Base-by-base conservation (phyloP, 768 basidiomycete genomes). In the Leccinum subtestaceum region DNA sequence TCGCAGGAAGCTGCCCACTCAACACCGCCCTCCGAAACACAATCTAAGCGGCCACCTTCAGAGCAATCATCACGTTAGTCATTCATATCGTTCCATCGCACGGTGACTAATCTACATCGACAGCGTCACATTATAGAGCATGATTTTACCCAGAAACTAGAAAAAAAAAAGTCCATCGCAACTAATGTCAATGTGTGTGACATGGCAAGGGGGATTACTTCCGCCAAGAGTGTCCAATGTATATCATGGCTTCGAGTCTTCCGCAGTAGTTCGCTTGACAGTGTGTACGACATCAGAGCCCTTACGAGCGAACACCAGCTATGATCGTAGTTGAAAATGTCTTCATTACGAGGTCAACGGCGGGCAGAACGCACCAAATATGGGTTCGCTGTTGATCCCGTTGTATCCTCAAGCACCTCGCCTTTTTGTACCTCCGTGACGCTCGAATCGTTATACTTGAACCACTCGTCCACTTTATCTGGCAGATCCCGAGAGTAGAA, bases 381-480 rank as follows among this genome's bases (percentile, higher is more conserved):
- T 27, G 92, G 92, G 67, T 94, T 94, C n/a, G 90, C 92, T 36
- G 85, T 93, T 17, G 84, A 88, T 21, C 90, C 91, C n/a, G 91
- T 93, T 36, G 93, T 91, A 76, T 97, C 92, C 29, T 86, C 87
- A 54, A 97, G 78, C 2, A 98, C 89, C 67, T 97, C 95, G 8
- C 85, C 84, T 67, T 91, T 89, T 9, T 81, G 74, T 0, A 93
- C 91, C 27, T 84, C 80, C 4, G 84, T 80, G 9, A 98, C 93
- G 59, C 84, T 86, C 38, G 92, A 92, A 70, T 98, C 95, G 70
- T 98, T 98, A 76, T 96, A 94, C 75, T 96, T 96, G 82, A 95
- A 93, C 93, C 95, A 98, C 47, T 82, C 80, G 58, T 97, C 89
- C 11, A 87, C 87, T 23, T 84, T 74, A 51, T 84, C 83, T 1